phyloP scores from a whole-genome alignment of 2,329 filamentous ascomycete genomes.

The Fonsecaea multimorphosa region DNA sequence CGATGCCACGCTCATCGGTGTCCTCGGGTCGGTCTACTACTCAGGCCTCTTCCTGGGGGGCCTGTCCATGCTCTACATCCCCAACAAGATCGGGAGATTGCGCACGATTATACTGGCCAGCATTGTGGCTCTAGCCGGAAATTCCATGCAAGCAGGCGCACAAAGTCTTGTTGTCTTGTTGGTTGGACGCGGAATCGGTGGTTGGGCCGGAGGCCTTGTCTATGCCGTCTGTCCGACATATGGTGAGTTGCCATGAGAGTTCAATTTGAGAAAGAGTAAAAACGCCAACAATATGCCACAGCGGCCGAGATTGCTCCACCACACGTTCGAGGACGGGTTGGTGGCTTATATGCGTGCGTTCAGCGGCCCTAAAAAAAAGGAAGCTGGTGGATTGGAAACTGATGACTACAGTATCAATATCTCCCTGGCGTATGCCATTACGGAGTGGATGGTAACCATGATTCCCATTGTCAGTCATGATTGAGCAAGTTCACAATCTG shows the following conservation, averaged over 20 bases:
- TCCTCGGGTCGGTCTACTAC: slow-evolving; percentile 21
- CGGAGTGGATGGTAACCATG: slow-evolving; percentile 14
- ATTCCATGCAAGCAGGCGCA: slow-evolving; percentile 64
- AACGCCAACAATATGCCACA: no score
- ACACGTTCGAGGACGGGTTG: slow-evolving; percentile 20
- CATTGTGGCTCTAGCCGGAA: slow-evolving; percentile 63
- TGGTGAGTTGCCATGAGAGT: no score
- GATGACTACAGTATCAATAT: slow-evolving; percentile 8
- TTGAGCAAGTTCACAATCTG: neutral
- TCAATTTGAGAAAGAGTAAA: no score
- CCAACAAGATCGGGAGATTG: slow-evolving; percentile 18
- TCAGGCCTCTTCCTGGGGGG: slow-evolving; percentile 3
- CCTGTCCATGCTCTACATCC: slow-evolving; percentile 5
- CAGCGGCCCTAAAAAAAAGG: neutral
- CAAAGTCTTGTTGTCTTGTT: slow-evolving; percentile 62
- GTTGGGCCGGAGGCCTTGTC: slow-evolving; percentile 44
- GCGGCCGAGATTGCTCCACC: slow-evolving; percentile 24
- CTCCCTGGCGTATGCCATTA: slow-evolving; percentile 6
- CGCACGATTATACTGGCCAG: slow-evolving; percentile 11
- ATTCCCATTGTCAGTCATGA: neutral
- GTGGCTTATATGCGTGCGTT: slow-evolving; percentile 2
- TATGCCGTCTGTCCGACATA: slow-evolving; percentile 23
- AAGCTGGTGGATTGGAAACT: neutral
- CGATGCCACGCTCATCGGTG: slow-evolving; percentile 13
- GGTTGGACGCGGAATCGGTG: slow-evolving; percentile 63